These are phyloP conservation scores for Scheffersomyces parashehatae DNA, from an alignment of 1,139 yeast genomes.

Conservation along the genomic window DNA sequence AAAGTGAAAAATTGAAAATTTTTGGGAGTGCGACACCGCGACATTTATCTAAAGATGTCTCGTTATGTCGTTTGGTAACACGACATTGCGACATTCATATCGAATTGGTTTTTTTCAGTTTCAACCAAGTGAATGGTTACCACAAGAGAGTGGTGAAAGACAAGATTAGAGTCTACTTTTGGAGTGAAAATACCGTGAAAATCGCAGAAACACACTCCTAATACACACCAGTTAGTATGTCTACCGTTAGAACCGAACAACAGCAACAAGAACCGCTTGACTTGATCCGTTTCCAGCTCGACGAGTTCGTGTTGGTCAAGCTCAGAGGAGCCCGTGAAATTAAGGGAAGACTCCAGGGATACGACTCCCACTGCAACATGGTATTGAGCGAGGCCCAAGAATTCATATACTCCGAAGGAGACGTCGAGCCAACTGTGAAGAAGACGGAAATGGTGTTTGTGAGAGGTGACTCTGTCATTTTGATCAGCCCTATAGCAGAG, in stretches of 20 bases:
- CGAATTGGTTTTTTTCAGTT: no score
- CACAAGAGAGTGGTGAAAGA: no score
- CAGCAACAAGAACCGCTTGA: conserved; percentile 73
- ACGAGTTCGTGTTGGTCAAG: conserved; percentile 84
- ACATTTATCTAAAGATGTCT: no score
- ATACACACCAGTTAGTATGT: conserved; percentile 22
- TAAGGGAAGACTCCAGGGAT: conserved; percentile 89
- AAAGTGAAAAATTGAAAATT: no score
- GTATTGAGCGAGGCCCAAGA: conserved; percentile 93
- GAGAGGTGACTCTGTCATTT: conserved; percentile 92
- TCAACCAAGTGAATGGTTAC: no score
- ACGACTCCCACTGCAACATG: conserved; percentile 95
- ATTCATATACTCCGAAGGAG: conserved; percentile 61
- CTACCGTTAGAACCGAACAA: conserved; percentile 33
- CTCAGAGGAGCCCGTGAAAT: conserved; percentile 96
- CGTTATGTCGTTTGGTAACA: no score
- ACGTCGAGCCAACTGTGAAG: conserved; percentile 51
- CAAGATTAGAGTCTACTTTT: no score
- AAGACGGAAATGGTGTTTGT: conserved; percentile 89
- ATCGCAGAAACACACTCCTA: background rate
- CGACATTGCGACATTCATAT: no score
- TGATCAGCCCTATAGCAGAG: conserved; percentile 53
- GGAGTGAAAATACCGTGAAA: no score
- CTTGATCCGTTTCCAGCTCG: conserved; percentile 80
- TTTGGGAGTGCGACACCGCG: no score